Percentiles rank a stretch among this genome's conserved stretches.
phyloP scores from a whole-genome alignment of 176 grass and related monocot genomes.

The Avena eriantha region DNA sequence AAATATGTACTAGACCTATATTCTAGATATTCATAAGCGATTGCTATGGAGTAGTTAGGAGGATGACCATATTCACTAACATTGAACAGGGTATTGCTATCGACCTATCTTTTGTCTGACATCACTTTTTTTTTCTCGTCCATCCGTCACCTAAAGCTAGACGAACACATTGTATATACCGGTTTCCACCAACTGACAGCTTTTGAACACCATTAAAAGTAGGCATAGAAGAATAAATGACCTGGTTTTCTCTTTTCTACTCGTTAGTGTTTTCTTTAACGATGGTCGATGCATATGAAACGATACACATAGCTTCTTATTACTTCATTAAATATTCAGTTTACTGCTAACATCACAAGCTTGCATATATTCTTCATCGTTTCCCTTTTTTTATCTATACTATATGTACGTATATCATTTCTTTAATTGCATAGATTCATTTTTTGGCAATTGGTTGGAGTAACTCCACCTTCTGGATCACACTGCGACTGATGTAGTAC shows the following conservation, averaged over 20 bases:
- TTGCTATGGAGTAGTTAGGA: not conserved
- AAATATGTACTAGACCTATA: too few species aligned
- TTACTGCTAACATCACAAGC: too few species aligned
- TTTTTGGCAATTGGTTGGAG: not conserved
- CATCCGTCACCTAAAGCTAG: too few species aligned
- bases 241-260: not conserved
- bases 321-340: too few species aligned
- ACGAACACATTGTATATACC: too few species aligned
- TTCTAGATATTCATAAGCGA: not conserved
- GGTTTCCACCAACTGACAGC: not conserved
- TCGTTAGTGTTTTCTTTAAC: not conserved
- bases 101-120: not conserved
- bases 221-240: not conserved
- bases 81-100: not conserved
- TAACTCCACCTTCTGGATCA: conserved; percentile 8
- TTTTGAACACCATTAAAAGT: not conserved
- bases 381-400: not conserved
- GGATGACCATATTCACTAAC: not conserved
- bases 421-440: not conserved
- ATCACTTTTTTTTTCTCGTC: too few species aligned
- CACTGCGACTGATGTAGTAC: conserved; percentile 9
- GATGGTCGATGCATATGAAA: not conserved
- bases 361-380: not conserved
- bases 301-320: too few species aligned
- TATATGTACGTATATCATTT: not conserved